Conservation (phyloP, 768 basidiomycete species). For the Mrakia blollopis region DNA sequence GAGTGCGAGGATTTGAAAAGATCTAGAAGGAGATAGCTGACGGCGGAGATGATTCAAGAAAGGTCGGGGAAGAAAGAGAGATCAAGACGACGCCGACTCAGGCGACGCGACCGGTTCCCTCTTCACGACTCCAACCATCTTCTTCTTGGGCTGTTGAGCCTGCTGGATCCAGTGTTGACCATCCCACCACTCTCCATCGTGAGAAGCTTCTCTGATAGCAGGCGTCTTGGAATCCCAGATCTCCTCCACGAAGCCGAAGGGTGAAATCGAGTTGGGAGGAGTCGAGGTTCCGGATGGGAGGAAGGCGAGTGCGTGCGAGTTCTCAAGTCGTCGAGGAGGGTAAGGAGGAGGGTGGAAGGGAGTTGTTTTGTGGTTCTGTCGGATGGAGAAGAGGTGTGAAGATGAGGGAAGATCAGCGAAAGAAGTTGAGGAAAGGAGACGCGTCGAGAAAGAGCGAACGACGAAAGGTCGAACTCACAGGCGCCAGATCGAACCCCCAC, state of each 20-base stretch:
- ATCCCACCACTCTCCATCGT: conserved; percentile 12
- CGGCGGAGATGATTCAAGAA: too few relatives aligned
- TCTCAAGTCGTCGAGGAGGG: conserved; percentile 15
- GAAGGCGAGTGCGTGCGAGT: conserved; percentile 21
- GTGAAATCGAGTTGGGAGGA: background rate
- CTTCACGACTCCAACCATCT: background rate
- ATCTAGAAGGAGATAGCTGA: too few relatives aligned
- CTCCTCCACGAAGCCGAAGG: background rate
- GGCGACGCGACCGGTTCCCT: background rate
- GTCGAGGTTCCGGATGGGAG: background rate
- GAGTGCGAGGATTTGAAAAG: too few relatives aligned
- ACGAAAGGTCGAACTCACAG: background rate
- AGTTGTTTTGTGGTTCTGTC: conserved; percentile 4
- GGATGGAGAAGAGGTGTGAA: background rate
- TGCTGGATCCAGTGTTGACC: background rate
- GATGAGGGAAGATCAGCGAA: background rate
- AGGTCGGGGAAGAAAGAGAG: background rate
- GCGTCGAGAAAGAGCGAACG: background rate
- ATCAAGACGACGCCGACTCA: background rate
- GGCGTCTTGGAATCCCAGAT: conserved; percentile 15
- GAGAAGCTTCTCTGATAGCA: background rate
- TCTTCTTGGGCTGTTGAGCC: background rate
- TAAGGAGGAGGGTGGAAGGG: conserved; percentile 13
- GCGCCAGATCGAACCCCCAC: conserved; percentile 16
- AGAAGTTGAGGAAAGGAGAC: background rate